Base-by-base conservation (phyloP, 306 rosid species). In the Cucurbita ficifolia region DNA sequence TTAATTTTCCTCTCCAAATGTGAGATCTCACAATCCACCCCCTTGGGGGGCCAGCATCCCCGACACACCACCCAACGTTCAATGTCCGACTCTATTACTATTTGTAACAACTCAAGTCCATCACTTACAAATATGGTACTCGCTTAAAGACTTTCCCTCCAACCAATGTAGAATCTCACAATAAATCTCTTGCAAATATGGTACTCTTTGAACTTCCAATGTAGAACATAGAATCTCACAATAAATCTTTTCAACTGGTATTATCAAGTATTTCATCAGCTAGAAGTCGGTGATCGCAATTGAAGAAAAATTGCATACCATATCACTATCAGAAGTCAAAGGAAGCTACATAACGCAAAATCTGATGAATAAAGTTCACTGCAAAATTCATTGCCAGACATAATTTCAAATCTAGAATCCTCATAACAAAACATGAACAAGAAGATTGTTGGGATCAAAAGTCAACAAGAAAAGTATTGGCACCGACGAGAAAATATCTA, bases 401-500 rank as follows among this genome's bases (percentile, higher is more conserved):
- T 17, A 40, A 40, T 19, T 4, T 63, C 70, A 63, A 40, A 38
- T 39, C 70, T 40, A 63, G 33, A 63, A 63, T 59, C 36, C 39
- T 8, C 21, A 21, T 68, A 22, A 22, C 56, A 68, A 13, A 68
- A 24, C 40, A 46, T 18, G 19, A 46, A 67, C 70, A 17, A 63
- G 70, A 63, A 18, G 12, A 63, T 40, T 40, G 70, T 40, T 7
- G 69, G 10, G 22, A 61, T 18, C 69, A 61, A 48, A 61, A 11
- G 19, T 45, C 54, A 39, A 67, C 18, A 24, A 68, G 40, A 49
- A 24, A 45, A 45, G 73, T 68, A 22, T 68, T 38, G 7, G 38
- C 73, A 61, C 22, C 19, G 9, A 39, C n/a, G 18, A 11, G 54
- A 17, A 2, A 67, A 70, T 70, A 50, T 73, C 77, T 86, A 90